A percentile compares a stretch with the other conserved stretches of the same genome.
Conservation (phyloP, 2,329 filamentous ascomycete genomes). For the Endoconidiophora laricicola region DNA sequence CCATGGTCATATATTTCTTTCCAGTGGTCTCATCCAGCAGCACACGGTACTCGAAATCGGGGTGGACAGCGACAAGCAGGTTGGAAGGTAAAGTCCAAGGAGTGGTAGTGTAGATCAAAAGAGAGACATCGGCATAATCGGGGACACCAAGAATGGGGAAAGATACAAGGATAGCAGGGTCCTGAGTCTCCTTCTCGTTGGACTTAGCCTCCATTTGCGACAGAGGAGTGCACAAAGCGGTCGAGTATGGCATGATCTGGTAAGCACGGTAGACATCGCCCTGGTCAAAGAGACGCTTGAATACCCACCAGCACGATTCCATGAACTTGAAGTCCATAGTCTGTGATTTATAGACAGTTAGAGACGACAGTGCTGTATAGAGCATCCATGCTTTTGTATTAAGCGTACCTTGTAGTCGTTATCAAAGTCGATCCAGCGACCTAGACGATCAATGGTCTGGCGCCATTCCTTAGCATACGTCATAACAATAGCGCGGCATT, state of each 20-base stretch:
- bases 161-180: slow-evolving; percentile 54
- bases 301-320: slow-evolving; percentile 68
- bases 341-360: slow-evolving; percentile 19
- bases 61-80: slow-evolving; percentile 52
- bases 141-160: slow-evolving; percentile 50
- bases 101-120: slow-evolving; percentile 44
- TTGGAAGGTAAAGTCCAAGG: slow-evolving; percentile 72
- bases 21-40: slow-evolving; percentile 49
- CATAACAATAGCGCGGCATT: slow-evolving; percentile 79
- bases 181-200: slow-evolving; percentile 60
- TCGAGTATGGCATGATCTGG: slow-evolving; percentile 62
- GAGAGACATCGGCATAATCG: slow-evolving; percentile 46
- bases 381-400: neutral
- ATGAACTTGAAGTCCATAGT: slow-evolving; percentile 62
- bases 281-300: slow-evolving; percentile 58
- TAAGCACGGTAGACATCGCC: slow-evolving; percentile 55
- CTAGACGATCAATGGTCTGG: slow-evolving; percentile 53
- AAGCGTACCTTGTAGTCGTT: slow-evolving; percentile 52
- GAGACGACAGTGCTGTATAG: neutral
- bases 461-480: slow-evolving; percentile 67
- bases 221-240: slow-evolving; percentile 54
- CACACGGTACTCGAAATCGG: slow-evolving; percentile 64
- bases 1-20: slow-evolving; percentile 53
- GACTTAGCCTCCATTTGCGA: slow-evolving; percentile 63
- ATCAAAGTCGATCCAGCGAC: slow-evolving; percentile 66